A percentile compares a stretch with the other conserved stretches of the same genome.
phyloP scores from a whole-genome alignment of 2,329 filamentous ascomycete genomes.

The Lecanicillium sp. region DNA sequence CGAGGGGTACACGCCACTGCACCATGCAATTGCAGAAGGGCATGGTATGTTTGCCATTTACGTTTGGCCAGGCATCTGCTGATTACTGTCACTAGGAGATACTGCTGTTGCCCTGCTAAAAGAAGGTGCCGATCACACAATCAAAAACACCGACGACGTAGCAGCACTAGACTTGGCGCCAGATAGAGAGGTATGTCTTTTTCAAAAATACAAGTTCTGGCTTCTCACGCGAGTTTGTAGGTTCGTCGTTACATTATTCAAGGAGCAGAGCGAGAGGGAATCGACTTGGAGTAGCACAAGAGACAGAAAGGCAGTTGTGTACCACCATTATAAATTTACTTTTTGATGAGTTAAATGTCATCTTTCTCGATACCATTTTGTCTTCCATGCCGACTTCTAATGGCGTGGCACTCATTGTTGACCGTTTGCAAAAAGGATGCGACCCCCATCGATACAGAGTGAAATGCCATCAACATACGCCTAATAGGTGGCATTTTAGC shows the following conservation, averaged over 20 bases:
- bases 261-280: slow-evolving; percentile 75
- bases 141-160: slow-evolving; percentile 62
- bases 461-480: slow-evolving; percentile 22
- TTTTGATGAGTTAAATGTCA: too few relatives aligned
- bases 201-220: slow-evolving; percentile 5
- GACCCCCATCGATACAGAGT: slow-evolving; percentile 22
- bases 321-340: too few relatives aligned
- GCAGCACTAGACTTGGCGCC: slow-evolving; percentile 76
- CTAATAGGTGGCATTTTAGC: slow-evolving; percentile 10
- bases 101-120: slow-evolving; percentile 76
- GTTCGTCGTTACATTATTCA: slow-evolving; percentile 70
- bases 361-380: too few relatives aligned
- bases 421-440: slow-evolving; percentile 21
- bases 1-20: slow-evolving; percentile 79
- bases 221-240: slow-evolving; percentile 28
- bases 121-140: slow-evolving; percentile 73
- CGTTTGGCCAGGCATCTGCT: too few relatives aligned
- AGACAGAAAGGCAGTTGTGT: background rate
- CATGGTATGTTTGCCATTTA: slow-evolving; percentile 41
- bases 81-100: slow-evolving; percentile 45
- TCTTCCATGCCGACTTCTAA: too few relatives aligned
- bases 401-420: slow-evolving; percentile 16
- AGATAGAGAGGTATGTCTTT: slow-evolving; percentile 62
- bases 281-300: slow-evolving; percentile 40
- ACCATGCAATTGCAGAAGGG: slow-evolving; percentile 75